These are phyloP conservation scores for Fereydounia khargensis DNA, from an alignment of 1,284 basidiomycete genomes.

Conservation along the genomic window DNA sequence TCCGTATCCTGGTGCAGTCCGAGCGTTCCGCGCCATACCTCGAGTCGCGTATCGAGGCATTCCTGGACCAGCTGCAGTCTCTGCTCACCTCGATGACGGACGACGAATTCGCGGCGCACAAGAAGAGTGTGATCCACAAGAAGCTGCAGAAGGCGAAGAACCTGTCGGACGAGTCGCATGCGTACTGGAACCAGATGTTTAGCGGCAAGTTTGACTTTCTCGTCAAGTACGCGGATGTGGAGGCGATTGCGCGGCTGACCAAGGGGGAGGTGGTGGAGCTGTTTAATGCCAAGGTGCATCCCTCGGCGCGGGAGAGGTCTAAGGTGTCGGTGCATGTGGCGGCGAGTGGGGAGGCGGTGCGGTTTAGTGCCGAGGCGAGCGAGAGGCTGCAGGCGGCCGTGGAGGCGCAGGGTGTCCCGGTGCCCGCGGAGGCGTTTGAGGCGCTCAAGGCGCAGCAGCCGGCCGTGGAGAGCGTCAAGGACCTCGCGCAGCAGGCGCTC, in stretches of 20 bases:
- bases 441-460: conserved; percentile 63
- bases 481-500: conserved; percentile 30
- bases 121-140: conserved; percentile 48
- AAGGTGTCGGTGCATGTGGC: conserved; percentile 45
- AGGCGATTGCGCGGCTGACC: conserved; percentile 66
- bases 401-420: conserved; percentile 62
- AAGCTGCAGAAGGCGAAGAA: conserved; percentile 53
- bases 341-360: conserved; percentile 62
- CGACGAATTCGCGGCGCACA: conserved; percentile 47
- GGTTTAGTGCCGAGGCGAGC: conserved; percentile 69
- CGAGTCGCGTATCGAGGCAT: conserved; percentile 82
- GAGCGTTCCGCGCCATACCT: conserved; percentile 81
- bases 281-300: conserved; percentile 70
- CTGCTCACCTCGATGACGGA: conserved; percentile 41
- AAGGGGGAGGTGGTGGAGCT: conserved; percentile 77
- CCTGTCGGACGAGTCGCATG: conserved; percentile 49
- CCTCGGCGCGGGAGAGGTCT: conserved; percentile 31
- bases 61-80: conserved; percentile 71
- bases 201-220: conserved; percentile 57
- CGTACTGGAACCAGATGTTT: conserved; percentile 67
- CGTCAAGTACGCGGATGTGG: conserved; percentile 69
- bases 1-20: conserved; percentile 87
- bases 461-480: conserved; percentile 51
- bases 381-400: conserved; percentile 67
- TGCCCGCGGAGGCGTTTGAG: conserved; percentile 63